A percentile compares a stretch with the other conserved stretches of the same genome.
phyloP scores from a whole-genome alignment of 805 yeast species.

The Candida saitoana region DNA sequence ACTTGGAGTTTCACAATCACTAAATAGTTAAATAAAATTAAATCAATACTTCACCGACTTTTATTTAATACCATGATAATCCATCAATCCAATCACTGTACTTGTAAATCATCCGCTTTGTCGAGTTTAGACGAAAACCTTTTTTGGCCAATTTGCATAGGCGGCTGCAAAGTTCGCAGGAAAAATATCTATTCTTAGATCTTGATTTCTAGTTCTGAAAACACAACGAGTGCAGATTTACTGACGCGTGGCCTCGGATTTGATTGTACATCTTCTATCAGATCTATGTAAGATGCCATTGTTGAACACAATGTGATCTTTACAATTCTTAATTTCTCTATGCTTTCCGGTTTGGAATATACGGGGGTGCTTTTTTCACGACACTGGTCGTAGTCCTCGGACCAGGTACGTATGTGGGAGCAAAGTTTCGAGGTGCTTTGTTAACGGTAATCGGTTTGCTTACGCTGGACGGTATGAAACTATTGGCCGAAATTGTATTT shows the following conservation, averaged over 20 bases:
- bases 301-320: not conserved
- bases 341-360: slow-evolving; percentile 2
- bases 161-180: not conserved
- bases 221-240: not conserved
- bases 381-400: not conserved
- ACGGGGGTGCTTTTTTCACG: slow-evolving; percentile 2
- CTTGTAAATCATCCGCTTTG: too few species aligned
- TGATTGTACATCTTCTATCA: not conserved
- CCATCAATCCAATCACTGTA: too few species aligned
- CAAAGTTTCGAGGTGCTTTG: too few species aligned
- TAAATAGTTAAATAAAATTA: slow-evolving; percentile 37
- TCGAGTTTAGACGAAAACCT: not conserved
- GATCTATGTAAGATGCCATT: not conserved
- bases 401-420: slow-evolving; percentile 7
- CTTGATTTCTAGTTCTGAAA: too few species aligned
- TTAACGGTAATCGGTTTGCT: too few species aligned
- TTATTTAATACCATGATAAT: too few species aligned
- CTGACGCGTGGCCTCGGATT: too few species aligned
- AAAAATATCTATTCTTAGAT: not conserved
- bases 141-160: not conserved
- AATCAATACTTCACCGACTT: too few species aligned
- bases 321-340: not conserved
- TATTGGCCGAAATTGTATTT: not conserved
- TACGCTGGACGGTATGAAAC: too few species aligned
- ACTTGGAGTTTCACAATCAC: slow-evolving; percentile 86